A percentile compares a stretch with the other conserved stretches of the same genome.
phyloP scores from a whole-genome alignment of 2,329 filamentous ascomycete genomes.

The Bipolaris gigantea region DNA sequence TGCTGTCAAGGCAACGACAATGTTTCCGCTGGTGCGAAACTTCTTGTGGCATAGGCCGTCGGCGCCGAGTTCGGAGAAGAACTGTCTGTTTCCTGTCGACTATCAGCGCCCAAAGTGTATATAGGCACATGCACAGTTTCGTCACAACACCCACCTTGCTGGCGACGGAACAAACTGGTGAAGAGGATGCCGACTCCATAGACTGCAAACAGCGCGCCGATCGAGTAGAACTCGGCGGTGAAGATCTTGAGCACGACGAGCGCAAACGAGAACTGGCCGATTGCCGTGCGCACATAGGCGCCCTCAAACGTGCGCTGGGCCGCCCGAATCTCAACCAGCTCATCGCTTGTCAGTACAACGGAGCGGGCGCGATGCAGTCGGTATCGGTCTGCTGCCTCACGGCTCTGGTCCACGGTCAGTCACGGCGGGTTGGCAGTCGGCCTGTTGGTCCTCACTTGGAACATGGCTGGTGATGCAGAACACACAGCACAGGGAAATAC shows the following conservation, averaged over 20 bases:
- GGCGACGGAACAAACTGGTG: conserved; percentile 81
- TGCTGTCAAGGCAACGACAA: conserved; percentile 64
- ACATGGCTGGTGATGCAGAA: conserved; percentile 13
- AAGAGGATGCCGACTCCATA: conserved; percentile 85
- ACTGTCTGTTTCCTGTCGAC: conserved; percentile 73
- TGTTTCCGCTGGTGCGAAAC: conserved; percentile 68
- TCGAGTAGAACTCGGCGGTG: conserved; percentile 92
- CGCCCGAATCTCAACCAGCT: conserved; percentile 92
- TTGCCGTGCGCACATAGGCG: conserved; percentile 90
- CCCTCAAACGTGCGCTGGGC: conserved; percentile 97
- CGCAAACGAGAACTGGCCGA: conserved; percentile 93
- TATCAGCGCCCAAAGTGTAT: conserved; percentile 14
- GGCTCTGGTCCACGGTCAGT: conserved; percentile 42
- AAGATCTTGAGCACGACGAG: conserved; percentile 96
- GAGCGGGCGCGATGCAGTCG: conserved; percentile 81
- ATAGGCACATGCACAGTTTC: neutral
- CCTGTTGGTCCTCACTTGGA: conserved; percentile 15
- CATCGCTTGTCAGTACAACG: conserved; percentile 76
- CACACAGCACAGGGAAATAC: neutral
- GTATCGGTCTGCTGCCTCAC: conserved; percentile 71
- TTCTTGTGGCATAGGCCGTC: conserved; percentile 63
- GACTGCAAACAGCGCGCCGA: conserved; percentile 91
- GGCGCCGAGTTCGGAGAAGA: conserved; percentile 70
- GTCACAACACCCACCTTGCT: conserved; percentile 60
- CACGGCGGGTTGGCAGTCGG: neutral